These are phyloP conservation scores for Nasturtium officinale DNA, from an alignment of 345 rosid species.

Conservation along the genomic window DNA sequence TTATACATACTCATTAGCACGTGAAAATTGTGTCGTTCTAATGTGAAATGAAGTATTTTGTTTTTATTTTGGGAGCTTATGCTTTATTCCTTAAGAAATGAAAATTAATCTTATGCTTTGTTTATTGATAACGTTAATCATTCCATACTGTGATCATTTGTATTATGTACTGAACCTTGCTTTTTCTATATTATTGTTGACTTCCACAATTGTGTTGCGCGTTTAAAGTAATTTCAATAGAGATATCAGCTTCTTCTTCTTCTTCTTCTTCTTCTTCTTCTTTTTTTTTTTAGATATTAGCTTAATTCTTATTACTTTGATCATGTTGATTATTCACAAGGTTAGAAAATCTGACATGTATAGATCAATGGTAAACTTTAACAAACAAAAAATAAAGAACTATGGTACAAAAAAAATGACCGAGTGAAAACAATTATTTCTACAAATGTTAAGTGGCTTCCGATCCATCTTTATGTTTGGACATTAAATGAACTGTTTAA, in stretches of 20 bases:
- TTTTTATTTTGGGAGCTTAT: not conserved
- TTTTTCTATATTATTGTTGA: conserved; percentile 11
- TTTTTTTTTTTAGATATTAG: no score
- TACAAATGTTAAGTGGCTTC: not conserved
- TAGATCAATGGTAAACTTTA: not conserved
- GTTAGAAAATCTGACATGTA: not conserved
- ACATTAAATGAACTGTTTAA: no score
- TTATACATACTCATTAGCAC: conserved; percentile 3
- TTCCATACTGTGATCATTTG: not conserved
- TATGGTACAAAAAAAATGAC: not conserved
- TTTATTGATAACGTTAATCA: conserved; percentile 1
- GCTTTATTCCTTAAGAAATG: not conserved
- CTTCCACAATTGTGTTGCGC: conserved; percentile 25
- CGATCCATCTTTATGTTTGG: no score
- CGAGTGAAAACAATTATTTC: not conserved
- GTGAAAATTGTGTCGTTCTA: conserved; percentile 29
- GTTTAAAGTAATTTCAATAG: not conserved
- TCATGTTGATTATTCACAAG: conserved; percentile 24
- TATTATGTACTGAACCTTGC: not conserved
- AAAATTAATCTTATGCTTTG: not conserved
- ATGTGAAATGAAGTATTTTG: not conserved
- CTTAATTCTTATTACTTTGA: not conserved
- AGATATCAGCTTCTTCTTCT: not conserved
- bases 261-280: no score
- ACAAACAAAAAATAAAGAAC: not conserved